Base-by-base conservation (phyloP, 169 alveolate genomes). In the Plasmodium knowlesi region DNA sequence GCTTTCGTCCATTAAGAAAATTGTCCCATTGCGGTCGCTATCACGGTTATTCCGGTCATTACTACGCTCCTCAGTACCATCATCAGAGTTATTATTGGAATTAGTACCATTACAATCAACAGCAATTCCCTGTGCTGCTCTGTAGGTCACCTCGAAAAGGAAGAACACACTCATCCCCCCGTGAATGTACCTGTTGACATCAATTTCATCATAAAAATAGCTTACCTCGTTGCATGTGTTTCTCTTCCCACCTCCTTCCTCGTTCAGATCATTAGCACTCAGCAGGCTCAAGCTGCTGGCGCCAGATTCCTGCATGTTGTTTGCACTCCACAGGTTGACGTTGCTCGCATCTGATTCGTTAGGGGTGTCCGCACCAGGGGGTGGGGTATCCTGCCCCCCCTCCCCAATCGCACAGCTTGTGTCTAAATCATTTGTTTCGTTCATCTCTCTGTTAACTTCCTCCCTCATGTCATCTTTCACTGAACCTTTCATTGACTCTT, bases 91-190 rank as follows among this genome's bases (percentile, higher is more conserved):
- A 57, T 57, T 19, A 5, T 41, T 10, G 14, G 5, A 16, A 43
- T 43, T 43, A 43, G 0, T 12, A 2, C 61, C 25, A 16, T 3
- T 8, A 50, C 12, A 6, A 50, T 12, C 9, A 50, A 50, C 1
- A 22, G 61, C 61, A 12, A 6, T 50, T 50, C 22, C n/a, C n/a
- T 61, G 12, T 3, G 32, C 28, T 10, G 39, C 78, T 3, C 72
- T 37, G 82, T 89, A 89, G 67, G 25, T 14, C 32, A 89, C 89
- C 82, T 89, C 86, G 73, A 89, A 89, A 57, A 89, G 89, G 16
- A 89, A 67, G 54, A 89, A 89, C 43, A 89, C 32, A 22, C 83
- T 43, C 25, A 43, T 37, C 19, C 94, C 94, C 6, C 94, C 89
- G 22, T 78, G 82, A n/a, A 89, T 61, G n/a, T 54, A 39, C 22